Base-by-base conservation (phyloP, 805 yeast genomes). In the Saccharomycopsis guyanensis region DNA sequence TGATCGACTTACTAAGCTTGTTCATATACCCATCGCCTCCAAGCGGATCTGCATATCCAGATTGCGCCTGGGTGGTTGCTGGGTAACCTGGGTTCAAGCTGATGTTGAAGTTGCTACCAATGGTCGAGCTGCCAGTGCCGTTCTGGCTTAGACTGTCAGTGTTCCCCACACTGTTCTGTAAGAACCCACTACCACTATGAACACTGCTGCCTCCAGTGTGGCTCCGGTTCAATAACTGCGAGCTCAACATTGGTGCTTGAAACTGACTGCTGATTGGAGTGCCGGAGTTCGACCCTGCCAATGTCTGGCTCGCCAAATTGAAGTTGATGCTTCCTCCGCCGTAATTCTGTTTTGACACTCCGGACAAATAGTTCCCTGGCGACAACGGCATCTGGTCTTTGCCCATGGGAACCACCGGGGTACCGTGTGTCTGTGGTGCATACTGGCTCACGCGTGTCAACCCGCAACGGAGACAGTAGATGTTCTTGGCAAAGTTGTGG, bases 401-500 rank as follows among this genome's bases (percentile, higher is more conserved):
- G n/a, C n/a, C n/a, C n/a, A n/a, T n/a, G n/a, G n/a, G n/a, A n/a
- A n/a, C n/a, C n/a, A n/a, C n/a, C n/a, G n/a, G n/a, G n/a, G n/a
- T n/a, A n/a, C n/a, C n/a, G 13, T 27, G 32, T 27, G 13, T 10
- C 20, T 33, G 37, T 15, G 5, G 37, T 10, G 37, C 18, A 36
- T 40, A 34, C 19, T 50, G 55, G 46, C 61, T 51, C 2, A 53
- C 59, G 40, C 82, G 76, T 38, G 89, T 80, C 1, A 86, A 83
- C 3, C 95, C 94, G 66, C 97, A 88, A 60, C 91, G 81, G 59
- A 88, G 71, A 61, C 97, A 88, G 48, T 81, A 78, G 47, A 86
- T 70, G 62, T 88, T 88, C 59, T 88, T 88, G 2, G 96, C 96
- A 70, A 88, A 88, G 62, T 88, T 88, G 63, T 88, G 96, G 62